phyloP scores from a whole-genome alignment of 306 rosid species.

The Trifolium dubium region DNA sequence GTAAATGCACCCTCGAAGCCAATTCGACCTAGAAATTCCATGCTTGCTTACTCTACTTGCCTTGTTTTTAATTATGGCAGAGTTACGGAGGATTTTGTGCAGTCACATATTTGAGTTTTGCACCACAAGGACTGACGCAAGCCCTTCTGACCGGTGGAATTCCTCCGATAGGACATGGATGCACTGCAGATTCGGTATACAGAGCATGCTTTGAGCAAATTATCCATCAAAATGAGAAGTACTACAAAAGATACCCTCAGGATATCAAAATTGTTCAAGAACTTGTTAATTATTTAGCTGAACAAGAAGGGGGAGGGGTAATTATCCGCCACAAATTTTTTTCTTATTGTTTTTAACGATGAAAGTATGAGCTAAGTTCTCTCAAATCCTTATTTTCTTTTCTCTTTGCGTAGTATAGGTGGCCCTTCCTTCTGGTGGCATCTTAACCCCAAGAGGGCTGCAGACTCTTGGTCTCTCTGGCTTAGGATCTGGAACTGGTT shows the following conservation, averaged over 20 bases:
- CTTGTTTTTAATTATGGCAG: constrained; percentile 48
- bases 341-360: constrained; percentile 42
- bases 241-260: constrained; percentile 92
- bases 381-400: constrained; percentile 28
- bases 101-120: constrained; percentile 92
- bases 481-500: constrained; percentile 81
- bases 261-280: constrained; percentile 78
- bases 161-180: constrained; percentile 84
- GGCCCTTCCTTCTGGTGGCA: constrained; percentile 91
- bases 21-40: constrained; percentile 30
- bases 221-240: constrained; percentile 76
- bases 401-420: constrained; percentile 59
- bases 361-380: constrained; percentile 31
- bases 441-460: constrained; percentile 83
- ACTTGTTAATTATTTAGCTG: constrained; percentile 76
- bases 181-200: constrained; percentile 80
- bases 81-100: constrained; percentile 96
- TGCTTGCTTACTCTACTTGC: constrained; percentile 34
- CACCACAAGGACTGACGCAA: constrained; percentile 82
- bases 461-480: constrained; percentile 84
- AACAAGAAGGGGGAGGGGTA: constrained; percentile 81
- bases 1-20: constrained; percentile 19
- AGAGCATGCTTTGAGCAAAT: constrained; percentile 72
- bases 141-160: constrained; percentile 92
- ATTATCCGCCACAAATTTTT: constrained; percentile 39